Percentiles rank a stretch among this genome's conserved stretches.
Conservation (phyloP, 768 basidiomycete species). For the Scleroderma citrinum region DNA sequence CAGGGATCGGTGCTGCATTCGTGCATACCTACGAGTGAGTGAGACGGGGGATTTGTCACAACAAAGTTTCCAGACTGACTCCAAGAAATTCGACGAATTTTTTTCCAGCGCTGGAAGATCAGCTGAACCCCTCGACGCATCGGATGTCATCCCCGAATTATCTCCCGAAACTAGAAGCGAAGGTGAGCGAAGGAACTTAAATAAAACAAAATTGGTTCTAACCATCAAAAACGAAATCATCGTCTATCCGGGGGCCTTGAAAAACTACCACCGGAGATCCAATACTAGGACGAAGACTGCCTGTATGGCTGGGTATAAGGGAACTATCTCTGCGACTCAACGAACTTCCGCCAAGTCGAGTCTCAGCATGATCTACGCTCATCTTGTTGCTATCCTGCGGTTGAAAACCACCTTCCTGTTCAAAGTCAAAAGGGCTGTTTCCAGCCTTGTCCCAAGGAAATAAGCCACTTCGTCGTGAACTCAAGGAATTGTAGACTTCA, state of each 20-base stretch:
- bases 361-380: conserved; percentile 48
- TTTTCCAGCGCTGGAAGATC: conserved; percentile 60
- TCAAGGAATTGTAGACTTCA: conserved; percentile 35
- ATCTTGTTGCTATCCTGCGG: conserved; percentile 38
- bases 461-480: conserved; percentile 62
- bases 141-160: conserved; percentile 36
- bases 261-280: conserved; percentile 47
- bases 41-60: conserved; percentile 6
- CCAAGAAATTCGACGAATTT: conserved; percentile 75
- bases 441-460: conserved; percentile 87
- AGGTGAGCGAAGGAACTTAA: conserved; percentile 10
- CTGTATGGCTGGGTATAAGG: conserved; percentile 40
- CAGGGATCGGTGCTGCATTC: conserved; percentile 65
- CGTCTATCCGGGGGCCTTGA: conserved; percentile 40
- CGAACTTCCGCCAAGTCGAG: conserved; percentile 49
- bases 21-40: conserved; percentile 52
- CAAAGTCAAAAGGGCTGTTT: conserved; percentile 49
- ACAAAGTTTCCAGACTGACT: conserved; percentile 39
- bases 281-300: conserved; percentile 35
- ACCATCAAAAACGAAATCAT: conserved; percentile 69
- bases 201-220: conserved; percentile 7
- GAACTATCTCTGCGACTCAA: conserved; percentile 55
- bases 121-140: conserved; percentile 41
- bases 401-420: conserved; percentile 28
- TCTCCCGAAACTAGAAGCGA: conserved; percentile 22